Base-by-base conservation (phyloP, 163 green algal genomes). In the Volvox carteri region DNA sequence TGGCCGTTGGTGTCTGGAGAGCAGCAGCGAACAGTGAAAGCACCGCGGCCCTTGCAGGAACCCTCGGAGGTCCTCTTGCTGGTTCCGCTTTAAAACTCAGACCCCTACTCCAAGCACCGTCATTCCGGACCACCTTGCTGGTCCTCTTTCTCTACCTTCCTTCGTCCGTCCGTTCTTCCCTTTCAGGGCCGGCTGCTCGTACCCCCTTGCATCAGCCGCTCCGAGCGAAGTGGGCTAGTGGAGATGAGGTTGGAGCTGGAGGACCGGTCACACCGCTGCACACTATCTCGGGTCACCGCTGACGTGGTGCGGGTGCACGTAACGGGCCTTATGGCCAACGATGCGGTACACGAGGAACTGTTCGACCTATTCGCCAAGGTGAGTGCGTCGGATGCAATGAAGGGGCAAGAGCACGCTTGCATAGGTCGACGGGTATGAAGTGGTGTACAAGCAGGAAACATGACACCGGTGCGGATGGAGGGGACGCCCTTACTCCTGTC, bases 251-350 rank as follows among this genome's bases (percentile, higher is more conserved):
- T 98, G 65, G 93, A 97, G 87, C 89, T 97, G 46, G 95, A 96
- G 41, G 95, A 98, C 89, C 86, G 91, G 14, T 88, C 90, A 18
- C 86, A 93, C 74, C 91, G 93, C 54, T 75, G 88, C 4, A 76
- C 79, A 1, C 85, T 97, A 8, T 88, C 94, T 7, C 95, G 95
- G 39, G 94, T 98, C 41, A 94, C 87, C 4, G 95, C 95, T 4
- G 95, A 98, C 83, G 87, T 85, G 35, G 95, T 98, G 81, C 91
- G 93, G 19, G 91, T 97, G n/a, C 87, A 95, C 79, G 93, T 96
- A 78, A 93, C 87, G 37, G 70, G 68, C 9, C 68, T 84, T 28
- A 89, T 89, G 84, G 70, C 37, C 70, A 76, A 52, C 39, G 70
- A 89, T 28, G 33, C 50, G 18, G 68, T 83, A 50, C 68, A 89